Evolutionary conservation across 2,329 filamentous ascomycete genomes (phyloP).

Genomic region (Colletotrichum viniferum): DNA sequence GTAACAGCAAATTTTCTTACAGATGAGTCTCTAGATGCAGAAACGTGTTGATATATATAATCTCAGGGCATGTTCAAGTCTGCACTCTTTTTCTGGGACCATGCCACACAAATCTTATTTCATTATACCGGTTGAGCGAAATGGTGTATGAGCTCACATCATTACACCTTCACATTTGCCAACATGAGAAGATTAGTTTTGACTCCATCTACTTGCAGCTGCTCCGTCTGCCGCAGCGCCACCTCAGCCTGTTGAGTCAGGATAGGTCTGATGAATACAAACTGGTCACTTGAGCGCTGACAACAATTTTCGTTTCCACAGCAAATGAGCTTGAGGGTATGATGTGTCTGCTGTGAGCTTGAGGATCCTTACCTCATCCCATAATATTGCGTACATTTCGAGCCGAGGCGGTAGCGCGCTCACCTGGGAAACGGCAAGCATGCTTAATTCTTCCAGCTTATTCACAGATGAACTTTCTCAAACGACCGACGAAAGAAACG

Average conservation of each 20-base stretch:
- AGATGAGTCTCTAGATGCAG: no score
- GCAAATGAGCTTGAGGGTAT: not conserved
- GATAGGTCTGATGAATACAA: not conserved
- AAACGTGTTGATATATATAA: no score
- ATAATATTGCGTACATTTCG: not conserved
- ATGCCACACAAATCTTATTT: no score
- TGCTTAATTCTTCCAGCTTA: not conserved
- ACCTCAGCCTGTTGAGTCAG: not conserved
- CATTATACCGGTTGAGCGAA: no score
- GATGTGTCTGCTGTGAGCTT: not conserved
- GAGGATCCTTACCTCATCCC: not conserved
- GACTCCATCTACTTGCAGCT: not conserved
- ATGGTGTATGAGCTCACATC: no score
- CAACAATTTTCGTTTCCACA: not conserved
- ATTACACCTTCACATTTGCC: no score
- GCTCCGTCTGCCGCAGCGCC: not conserved
- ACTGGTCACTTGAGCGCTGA: not conserved
- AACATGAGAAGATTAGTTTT: no score
- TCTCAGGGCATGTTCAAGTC: no score
- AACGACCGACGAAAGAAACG: rapidly evolving
- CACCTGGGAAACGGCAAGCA: not conserved
- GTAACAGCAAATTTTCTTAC: no score
- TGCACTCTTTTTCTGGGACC: no score
- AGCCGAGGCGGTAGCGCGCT: not conserved
- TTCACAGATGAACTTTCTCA: not conserved